phyloP scores from a whole-genome alignment of 1,139 yeast species.

The Wickerhamomyces sp. region DNA sequence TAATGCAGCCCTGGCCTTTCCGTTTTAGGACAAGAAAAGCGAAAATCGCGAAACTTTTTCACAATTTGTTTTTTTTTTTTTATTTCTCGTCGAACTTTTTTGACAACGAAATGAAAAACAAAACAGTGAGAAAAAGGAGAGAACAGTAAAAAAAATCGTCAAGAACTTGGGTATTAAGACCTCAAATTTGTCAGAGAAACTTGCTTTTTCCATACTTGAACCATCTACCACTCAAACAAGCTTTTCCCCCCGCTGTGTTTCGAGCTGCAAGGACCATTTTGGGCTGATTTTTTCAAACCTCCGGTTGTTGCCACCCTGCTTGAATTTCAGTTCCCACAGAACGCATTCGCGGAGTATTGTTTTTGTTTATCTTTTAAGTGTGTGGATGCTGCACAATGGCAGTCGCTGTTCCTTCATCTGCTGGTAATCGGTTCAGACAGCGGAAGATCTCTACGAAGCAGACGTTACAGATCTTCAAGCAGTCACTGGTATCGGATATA shows the following conservation, averaged over 20 bases:
- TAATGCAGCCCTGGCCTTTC: neutral
- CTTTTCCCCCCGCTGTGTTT: neutral
- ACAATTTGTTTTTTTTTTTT: neutral
- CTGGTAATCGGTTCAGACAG: conserved; percentile 24
- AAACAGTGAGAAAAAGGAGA: too few species aligned
- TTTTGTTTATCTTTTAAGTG: neutral
- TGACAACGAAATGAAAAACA: too few species aligned
- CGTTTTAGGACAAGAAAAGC: neutral
- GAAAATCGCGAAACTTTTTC: neutral
- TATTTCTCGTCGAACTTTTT: neutral
- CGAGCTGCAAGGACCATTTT: neutral
- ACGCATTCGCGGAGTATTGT: neutral
- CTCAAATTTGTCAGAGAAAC: neutral
- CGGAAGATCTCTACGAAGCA: conserved; percentile 37
- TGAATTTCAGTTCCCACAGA: neutral
- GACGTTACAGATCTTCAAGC: conserved; percentile 73
- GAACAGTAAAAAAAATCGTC: neutral
- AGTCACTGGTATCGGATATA: conserved; percentile 72
- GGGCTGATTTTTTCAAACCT: neutral
- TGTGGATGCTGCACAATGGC: conserved; percentile 2
- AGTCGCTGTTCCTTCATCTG: conserved; percentile 16
- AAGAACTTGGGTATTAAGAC: neutral
- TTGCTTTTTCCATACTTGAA: neutral
- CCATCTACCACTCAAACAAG: neutral
- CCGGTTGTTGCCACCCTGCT: neutral